Base-by-base conservation (phyloP, 805 yeast genomes). In the Saccharomycopsis sp. region DNA sequence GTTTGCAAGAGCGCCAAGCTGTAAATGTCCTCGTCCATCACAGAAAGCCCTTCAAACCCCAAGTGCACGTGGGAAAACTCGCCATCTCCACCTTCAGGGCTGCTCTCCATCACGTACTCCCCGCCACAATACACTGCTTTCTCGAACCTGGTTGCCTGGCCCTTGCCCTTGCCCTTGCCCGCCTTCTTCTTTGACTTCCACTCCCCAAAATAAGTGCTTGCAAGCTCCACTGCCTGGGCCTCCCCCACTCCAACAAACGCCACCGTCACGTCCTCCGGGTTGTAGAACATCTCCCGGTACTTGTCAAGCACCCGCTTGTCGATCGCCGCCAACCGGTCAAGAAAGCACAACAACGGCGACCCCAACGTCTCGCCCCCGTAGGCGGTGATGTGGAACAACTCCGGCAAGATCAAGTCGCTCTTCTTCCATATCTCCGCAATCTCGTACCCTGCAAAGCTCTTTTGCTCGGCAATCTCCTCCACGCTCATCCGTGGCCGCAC, bases 1-100 rank as follows among this genome's bases (percentile, higher is more conserved):
- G 88, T 85, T 58, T 92, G 97, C 43, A 92, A 67, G 1, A 87
- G 77, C 2, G 97, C 96, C 30, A 87, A 65, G 1, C 95, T 94
- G 54, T 92, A 92, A 33, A 88, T 76, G 52, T 92, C 96, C 15
- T 84, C 85, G 55, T 82, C 79, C 38, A 75, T 72, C 23, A 87
- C 79, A 1, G 95, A 80, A 2, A 82, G 67, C 18, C 96, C 94
- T 58, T 92, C 89, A 57, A 83, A 92, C 1, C 82, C 95, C 27
- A 92, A 69, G 57, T 85, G 85, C 53, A 89, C 70, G 57, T 89
- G 94, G 47, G 78, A 80, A 48, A 88, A 75, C 49, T 84, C 89
- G 8, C 92, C 89, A 43, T 76, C 64, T 54, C 73, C 73, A 10
- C 86, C 88, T 26, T 75, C 75, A 18, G 62, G 57, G 8, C 15